Conservation (phyloP, 345 rosid genomes). For the Ceriops decandra region DNA sequence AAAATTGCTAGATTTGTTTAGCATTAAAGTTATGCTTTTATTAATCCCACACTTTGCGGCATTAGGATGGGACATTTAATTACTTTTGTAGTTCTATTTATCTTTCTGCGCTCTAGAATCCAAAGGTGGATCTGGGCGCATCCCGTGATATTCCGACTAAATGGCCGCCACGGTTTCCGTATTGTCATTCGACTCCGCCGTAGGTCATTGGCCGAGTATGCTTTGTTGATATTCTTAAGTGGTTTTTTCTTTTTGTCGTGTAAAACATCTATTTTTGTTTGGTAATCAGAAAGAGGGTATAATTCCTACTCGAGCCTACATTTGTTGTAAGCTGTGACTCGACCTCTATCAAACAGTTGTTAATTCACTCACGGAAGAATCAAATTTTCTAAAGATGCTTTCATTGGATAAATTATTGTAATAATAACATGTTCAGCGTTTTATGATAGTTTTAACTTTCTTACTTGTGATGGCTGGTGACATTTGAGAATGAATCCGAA, state of each 20-base stretch:
- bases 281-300: background rate
- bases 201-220: background rate
- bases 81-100: background rate
- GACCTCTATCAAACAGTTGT: conserved; percentile 21
- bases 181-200: conserved; percentile 1
- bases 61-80: conserved; percentile 3
- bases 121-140: background rate
- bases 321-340: conserved; percentile 13
- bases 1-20: too few species aligned
- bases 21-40: background rate
- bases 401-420: background rate
- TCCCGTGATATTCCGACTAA: conserved; percentile 5
- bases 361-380: conserved; percentile 25
- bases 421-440: background rate
- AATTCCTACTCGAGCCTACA: conserved; percentile 19
- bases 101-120: too few species aligned
- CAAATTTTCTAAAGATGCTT: background rate
- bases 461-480: background rate
- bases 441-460: background rate
- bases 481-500: conserved; percentile 13
- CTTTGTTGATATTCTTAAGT: background rate
- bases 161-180: background rate
- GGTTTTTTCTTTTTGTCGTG: conserved; percentile 30
- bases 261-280: conserved; percentile 14
- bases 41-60: conserved; percentile 8